phyloP scores from a whole-genome alignment of 2,329 filamentous ascomycete species.

The Aurifilum marmelostoma region DNA sequence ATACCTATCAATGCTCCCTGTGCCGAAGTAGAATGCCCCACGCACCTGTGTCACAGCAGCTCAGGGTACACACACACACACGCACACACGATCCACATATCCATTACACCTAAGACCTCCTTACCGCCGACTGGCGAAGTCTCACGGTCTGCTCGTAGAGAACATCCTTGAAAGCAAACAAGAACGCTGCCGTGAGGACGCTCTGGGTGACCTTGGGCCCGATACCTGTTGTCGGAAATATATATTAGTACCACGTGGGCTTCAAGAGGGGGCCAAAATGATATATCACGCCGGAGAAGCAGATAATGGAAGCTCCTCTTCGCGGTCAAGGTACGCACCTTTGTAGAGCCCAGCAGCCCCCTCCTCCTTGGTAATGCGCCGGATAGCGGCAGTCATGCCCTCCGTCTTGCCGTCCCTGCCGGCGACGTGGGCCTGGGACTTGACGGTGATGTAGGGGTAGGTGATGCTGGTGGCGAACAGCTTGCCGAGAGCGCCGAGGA shows the following conservation, averaged over 20 bases:
- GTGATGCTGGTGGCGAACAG: constrained; percentile 91
- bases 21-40: no score
- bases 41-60: not conserved
- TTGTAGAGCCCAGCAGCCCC: constrained; percentile 93
- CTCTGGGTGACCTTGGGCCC: constrained; percentile 96
- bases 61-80: not conserved
- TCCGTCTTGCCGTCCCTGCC: constrained; percentile 71
- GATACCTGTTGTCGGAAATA: constrained; percentile 65
- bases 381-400: constrained; percentile 77
- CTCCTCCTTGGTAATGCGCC: constrained; percentile 81
- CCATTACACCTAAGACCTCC: constrained; percentile 39
- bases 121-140: constrained; percentile 55
- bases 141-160: constrained; percentile 82
- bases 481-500: constrained; percentile 91
- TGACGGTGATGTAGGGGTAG: constrained; percentile 98
- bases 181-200: constrained; percentile 90
- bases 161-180: constrained; percentile 98
- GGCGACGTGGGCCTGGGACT: constrained; percentile 96
- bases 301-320: not conserved
- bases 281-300: no score
- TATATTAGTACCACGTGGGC: not conserved
- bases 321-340: constrained; percentile 59
- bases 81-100: no score
- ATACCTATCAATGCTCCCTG: not conserved
- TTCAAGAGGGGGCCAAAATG: not conserved